A percentile compares a stretch with the other conserved stretches of the same genome.
Evolutionary conservation across 1,284 basidiomycete species (phyloP).

Genomic region (Rhodotorula sp.): DNA sequence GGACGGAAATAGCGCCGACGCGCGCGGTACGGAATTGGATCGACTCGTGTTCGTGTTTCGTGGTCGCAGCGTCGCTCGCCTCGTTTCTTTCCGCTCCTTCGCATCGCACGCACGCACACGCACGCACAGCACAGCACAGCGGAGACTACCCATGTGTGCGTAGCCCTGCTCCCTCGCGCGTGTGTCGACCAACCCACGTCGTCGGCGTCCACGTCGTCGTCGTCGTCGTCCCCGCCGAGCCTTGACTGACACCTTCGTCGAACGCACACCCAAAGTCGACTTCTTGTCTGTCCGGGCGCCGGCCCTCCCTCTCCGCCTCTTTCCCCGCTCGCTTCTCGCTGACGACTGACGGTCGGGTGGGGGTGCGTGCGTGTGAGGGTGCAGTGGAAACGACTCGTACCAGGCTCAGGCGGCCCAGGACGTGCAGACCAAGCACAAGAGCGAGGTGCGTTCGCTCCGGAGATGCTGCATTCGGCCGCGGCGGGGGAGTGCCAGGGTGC

Average conservation of each 20-base stretch:
- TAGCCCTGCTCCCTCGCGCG: not conserved
- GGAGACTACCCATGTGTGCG: not conserved
- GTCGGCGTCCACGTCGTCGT: not conserved
- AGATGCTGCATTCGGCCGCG: too few relatives aligned
- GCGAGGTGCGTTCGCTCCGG: not conserved
- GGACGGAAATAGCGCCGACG: too few relatives aligned
- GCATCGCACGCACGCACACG: not conserved
- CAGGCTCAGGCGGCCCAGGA: constrained; percentile 22
- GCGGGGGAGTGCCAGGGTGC: too few relatives aligned
- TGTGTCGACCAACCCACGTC: not conserved
- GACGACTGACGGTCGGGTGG: too few relatives aligned
- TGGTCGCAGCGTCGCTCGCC: not conserved
- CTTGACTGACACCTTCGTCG: too few relatives aligned
- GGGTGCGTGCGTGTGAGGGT: too few relatives aligned
- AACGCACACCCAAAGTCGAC: constrained; percentile 2
- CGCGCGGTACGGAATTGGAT: too few relatives aligned
- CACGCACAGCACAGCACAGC: not conserved
- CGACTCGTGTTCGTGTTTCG: too few relatives aligned
- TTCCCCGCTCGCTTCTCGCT: constrained; percentile 3
- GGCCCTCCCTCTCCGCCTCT: not conserved
- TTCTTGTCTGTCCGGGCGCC: not conserved
- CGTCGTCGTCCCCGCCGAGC: not conserved
- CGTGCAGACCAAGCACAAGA: constrained; percentile 10
- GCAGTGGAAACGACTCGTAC: constrained; percentile 16
- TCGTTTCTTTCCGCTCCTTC: not conserved